Conservation (phyloP, 441 rosid genomes). For the Gossypium trilobum region DNA sequence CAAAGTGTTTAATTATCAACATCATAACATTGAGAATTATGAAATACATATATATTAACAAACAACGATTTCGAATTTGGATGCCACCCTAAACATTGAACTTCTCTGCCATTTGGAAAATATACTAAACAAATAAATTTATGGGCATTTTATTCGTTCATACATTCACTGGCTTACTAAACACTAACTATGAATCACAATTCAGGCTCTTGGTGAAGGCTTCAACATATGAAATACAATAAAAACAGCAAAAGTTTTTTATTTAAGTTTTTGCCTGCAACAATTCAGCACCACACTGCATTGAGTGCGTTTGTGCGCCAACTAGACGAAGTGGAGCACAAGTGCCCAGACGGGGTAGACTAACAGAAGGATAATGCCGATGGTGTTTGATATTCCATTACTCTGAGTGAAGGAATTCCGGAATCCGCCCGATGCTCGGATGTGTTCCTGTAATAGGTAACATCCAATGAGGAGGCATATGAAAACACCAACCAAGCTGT, state of each 20-base stretch:
- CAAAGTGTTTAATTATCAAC: too few relatives aligned
- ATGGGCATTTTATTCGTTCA: neutral
- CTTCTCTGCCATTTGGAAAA: too few relatives aligned
- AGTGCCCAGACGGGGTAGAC: conserved; percentile 77
- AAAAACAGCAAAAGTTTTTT: neutral
- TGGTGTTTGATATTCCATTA: conserved; percentile 69
- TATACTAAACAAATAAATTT: neutral
- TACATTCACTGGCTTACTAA: neutral
- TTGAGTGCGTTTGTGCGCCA: neutral
- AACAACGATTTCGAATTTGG: too few relatives aligned
- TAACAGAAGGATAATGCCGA: conserved; percentile 63
- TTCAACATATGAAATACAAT: neutral
- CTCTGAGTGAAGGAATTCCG: conserved; percentile 65
- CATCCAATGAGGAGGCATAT: conserved; percentile 63
- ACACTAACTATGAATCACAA: neutral
- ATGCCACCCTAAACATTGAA: too few relatives aligned
- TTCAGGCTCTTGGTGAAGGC: neutral
- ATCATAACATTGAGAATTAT: too few relatives aligned
- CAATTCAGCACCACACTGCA: neutral
- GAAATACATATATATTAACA: too few relatives aligned
- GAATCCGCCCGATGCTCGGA: conserved; percentile 79
- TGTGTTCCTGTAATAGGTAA: conserved; percentile 78
- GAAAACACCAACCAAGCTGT: conserved; percentile 44
- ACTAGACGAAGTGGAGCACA: conserved; percentile 29
- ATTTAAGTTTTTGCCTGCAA: neutral